phyloP scores from a whole-genome alignment of 805 yeast genomes.

The Hanseniaspora singularis region DNA sequence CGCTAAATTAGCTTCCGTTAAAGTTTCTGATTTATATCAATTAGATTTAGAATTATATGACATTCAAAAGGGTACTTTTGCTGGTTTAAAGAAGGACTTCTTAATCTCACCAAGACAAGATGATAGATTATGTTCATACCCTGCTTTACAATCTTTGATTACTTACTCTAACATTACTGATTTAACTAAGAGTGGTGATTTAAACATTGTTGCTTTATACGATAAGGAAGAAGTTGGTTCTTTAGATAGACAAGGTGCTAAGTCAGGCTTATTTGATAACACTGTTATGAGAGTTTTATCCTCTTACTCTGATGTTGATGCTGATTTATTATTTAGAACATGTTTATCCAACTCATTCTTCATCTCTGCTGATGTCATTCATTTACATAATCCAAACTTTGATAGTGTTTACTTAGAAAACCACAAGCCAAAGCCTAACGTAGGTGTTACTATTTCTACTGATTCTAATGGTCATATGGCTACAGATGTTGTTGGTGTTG shows the following conservation, averaged over 20 bases:
- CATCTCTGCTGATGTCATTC: constrained; percentile 75
- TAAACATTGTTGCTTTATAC: constrained; percentile 51
- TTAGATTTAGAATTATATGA: constrained; percentile 72
- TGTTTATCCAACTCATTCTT: constrained; percentile 65
- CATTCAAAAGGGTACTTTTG: constrained; percentile 64
- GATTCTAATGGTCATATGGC: constrained; percentile 80
- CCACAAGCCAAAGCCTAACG: constrained; percentile 72
- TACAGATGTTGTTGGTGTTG: constrained; percentile 62
- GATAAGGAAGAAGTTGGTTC: constrained; percentile 83
- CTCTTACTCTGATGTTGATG: constrained; percentile 22
- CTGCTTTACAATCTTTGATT: constrained; percentile 53
- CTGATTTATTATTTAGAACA: constrained; percentile 28
- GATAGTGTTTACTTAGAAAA: constrained; percentile 54
- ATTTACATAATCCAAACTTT: constrained; percentile 71
- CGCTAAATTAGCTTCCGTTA: constrained; percentile 46
- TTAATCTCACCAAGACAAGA: constrained; percentile 74
- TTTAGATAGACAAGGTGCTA: constrained; percentile 67
- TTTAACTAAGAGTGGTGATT: constrained; percentile 30
- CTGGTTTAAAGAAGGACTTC: constrained; percentile 69
- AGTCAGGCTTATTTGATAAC: constrained; percentile 60
- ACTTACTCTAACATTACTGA: constrained; percentile 36
- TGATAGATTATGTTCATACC: constrained; percentile 69
- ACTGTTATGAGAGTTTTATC: constrained; percentile 46
- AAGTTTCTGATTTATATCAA: constrained; percentile 51
- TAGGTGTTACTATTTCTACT: constrained; percentile 55